Base-by-base conservation (phyloP, 208 protist genomes). In the Spongospora subterranea region DNA sequence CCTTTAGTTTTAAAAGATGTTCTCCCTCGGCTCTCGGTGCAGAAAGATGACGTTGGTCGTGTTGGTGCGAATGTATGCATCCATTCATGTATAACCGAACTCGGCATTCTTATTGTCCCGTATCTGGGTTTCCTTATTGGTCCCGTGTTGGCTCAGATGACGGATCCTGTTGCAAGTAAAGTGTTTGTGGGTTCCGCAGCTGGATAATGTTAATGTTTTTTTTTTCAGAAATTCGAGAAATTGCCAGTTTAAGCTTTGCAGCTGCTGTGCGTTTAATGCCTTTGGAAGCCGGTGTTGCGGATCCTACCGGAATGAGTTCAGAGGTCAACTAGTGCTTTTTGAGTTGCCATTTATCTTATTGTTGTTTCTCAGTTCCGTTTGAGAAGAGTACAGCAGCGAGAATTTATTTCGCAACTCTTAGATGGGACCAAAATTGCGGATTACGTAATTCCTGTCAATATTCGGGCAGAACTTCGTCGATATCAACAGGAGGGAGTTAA, bases 401-500 rank as follows among this genome's bases (percentile, higher is more conserved):
- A 77, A 6, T 97, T 97, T 88, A 43, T 97, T 0, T 94, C 96
- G 17, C 95, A 96, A 91, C 88, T 97, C 0, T 40, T 96, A 0
- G 95, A 96, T 76, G 88, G 46, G 0, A 91, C 53, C 0, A 94
- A 95, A 60, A 40, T 96, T 6, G 90, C 92, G 39, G 60, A 53
- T 0, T 94, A 92, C 90, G 65, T 71, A 1, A 32, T 96, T 35
- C 93, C 94, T 20, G 90, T 95, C 39, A 66, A 38, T 43, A 94
- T 97, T 88, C 92, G 94, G n/a, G 95, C 95, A 0, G 91, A 93
- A 39, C 88, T 98, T 43, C 90, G 96, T 6, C 53, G 64, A 32
- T 98, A 98, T 92, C 97, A 98, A 93, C 93, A 95, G 46, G 95
- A 97, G 39, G 97, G 97, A 53, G 88, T 98, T 17, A 95, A 95